Conservation (phyloP, 1,139 yeast species). For the Hanseniaspora uvarum region DNA sequence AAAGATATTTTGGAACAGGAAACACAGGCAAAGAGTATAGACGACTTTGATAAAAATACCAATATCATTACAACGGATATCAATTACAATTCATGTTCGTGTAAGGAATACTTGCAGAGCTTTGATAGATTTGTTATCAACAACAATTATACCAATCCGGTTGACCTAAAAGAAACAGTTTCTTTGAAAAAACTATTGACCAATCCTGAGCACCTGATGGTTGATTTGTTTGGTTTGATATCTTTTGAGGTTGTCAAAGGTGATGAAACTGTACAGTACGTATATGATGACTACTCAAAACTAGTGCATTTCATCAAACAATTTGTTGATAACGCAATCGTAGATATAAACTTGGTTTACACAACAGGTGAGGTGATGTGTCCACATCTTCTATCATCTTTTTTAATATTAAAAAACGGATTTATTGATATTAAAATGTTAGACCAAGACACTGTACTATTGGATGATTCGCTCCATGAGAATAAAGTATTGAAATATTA, state of each 20-base stretch:
- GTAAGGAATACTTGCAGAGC: slow-evolving; percentile 12
- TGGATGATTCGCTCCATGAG: slow-evolving; percentile 15
- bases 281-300: background rate
- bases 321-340: background rate
- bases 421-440: slow-evolving; percentile 2
- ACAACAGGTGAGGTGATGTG: slow-evolving; percentile 25
- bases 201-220: slow-evolving; percentile 18
- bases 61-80: slow-evolving; percentile 9
- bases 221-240: slow-evolving; percentile 18
- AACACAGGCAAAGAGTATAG: background rate
- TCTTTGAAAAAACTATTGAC: slow-evolving; percentile 6
- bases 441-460: slow-evolving; percentile 1
- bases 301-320: background rate
- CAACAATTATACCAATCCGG: slow-evolving; percentile 3
- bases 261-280: background rate
- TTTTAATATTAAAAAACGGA: slow-evolving; percentile 27
- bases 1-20: slow-evolving; percentile 3
- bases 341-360: background rate
- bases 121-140: slow-evolving; percentile 7
- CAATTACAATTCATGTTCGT: slow-evolving; percentile 14
- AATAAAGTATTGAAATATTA: slow-evolving; percentile 23
- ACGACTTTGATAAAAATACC: background rate
- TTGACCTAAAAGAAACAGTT: slow-evolving; percentile 7
- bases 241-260: background rate
- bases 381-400: slow-evolving; percentile 29